Evolutionary conservation across 2,329 filamentous ascomycete genomes (phyloP).

Genomic region (Sclerotiophoma versabilis): DNA sequence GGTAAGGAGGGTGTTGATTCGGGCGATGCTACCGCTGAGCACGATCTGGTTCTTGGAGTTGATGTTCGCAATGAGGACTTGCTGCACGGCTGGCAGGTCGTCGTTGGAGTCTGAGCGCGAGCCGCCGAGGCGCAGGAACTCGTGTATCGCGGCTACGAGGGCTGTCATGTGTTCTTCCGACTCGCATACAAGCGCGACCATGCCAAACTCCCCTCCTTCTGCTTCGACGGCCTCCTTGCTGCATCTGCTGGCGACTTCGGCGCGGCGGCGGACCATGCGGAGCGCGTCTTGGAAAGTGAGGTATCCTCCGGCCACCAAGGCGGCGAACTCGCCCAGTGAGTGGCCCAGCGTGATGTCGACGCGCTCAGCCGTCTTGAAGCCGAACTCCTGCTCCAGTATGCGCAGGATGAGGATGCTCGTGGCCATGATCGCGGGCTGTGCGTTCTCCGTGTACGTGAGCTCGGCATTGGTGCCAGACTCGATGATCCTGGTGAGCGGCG

Average conservation of each 20-base stretch:
- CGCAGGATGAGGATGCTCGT: conserved; percentile 89
- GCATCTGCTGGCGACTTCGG: conserved; percentile 82
- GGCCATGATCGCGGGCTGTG: conserved; percentile 96
- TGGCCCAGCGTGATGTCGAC: conserved; percentile 88
- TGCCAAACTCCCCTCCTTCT: conserved; percentile 85
- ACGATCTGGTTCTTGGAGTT: conserved; percentile 98
- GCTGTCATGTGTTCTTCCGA: conserved; percentile 71
- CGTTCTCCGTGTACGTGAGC: conserved; percentile 83
- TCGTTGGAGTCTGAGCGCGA: conserved; percentile 69
- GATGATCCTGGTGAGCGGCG: conserved; percentile 74
- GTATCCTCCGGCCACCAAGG: conserved; percentile 84
- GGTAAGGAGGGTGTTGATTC: conserved; percentile 80
- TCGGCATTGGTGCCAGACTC: conserved; percentile 77
- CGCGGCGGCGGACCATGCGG: conserved; percentile 76
- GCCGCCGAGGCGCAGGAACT: conserved; percentile 75
- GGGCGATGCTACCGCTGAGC: conserved; percentile 82
- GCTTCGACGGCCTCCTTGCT: conserved; percentile 69
- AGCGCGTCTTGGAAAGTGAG: conserved; percentile 80
- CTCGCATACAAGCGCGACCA: conserved; percentile 92
- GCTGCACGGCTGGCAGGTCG: conserved; percentile 77
- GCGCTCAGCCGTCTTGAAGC: conserved; percentile 72
- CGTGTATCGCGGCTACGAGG: conserved; percentile 76
- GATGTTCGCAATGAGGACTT: conserved; percentile 90
- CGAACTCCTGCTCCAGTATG: conserved; percentile 84
- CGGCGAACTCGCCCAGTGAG: conserved; percentile 91